Base-by-base conservation (phyloP, 192 early-diverging fungal genomes). In the Kickxella alabastrina region DNA sequence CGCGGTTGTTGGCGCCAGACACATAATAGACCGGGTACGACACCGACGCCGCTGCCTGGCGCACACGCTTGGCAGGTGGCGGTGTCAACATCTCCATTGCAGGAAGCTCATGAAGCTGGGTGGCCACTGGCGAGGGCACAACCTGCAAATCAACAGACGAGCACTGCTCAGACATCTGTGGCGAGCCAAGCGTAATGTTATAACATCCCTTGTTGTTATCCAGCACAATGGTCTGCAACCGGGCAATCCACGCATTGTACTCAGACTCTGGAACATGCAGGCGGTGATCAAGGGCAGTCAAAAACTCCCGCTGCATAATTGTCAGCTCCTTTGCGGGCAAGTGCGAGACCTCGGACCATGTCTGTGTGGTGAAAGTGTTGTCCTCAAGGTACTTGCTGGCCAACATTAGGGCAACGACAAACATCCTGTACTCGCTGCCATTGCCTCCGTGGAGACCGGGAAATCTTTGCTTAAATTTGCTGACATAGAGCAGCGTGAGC, bases 291-390 rank as follows among this genome's bases (percentile, higher is more conserved):
- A 94, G 80, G 18, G 89, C 85, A 26, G 73, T 58, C 52, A 94
- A 58, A 57, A 90, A 91, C 57, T 94, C 92, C 52, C 87, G 88
- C 79, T 91, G 91, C 84, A 90, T 90, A 8, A 87, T 83, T 41
- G 87, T 88, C 25, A 95, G 79, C 55, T 95, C 89, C 42, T 73
- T 55, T 27, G 89, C 78, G 7, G 83, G 87, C 54, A 95, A 86
- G 38, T 81, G 77, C 28, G 86, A 88, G 15, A 95, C 88, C 49
- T 91, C 82, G 14, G 86, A 82, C 92, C 92, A 95, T 1, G 92
- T 91, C 66, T 86, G 81, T 62, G 90, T 92, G 10, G 92, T 85
- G 55, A 89, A 95, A 39, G 90, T 93, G 64, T 92, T 92, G 68
- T 95, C 92, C 57, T 90, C 83, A 22, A 92, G 73, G 55, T 82